Evolutionary conservation across 2,329 filamentous ascomycete species (phyloP).

Genomic region (Botryosphaeria dothidea): DNA sequence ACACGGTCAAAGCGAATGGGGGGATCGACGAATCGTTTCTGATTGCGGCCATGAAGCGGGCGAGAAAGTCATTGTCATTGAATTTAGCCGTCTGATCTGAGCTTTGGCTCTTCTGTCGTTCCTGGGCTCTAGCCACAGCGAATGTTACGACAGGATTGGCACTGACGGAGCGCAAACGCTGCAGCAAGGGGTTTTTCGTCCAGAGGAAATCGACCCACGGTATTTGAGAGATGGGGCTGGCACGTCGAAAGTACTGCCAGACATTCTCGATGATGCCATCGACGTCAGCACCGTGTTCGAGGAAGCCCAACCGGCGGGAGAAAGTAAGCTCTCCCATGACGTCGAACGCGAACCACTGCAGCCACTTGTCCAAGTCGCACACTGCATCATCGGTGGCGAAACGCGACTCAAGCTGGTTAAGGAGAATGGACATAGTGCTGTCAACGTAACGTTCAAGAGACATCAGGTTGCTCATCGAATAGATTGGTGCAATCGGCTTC

Average conservation of each 20-base stretch:
- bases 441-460: conserved; percentile 28
- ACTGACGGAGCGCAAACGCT: neutral
- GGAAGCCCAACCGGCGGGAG: conserved; percentile 20
- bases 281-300: conserved; percentile 20
- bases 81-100: neutral
- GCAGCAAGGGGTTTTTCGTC: conserved; percentile 14
- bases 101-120: neutral
- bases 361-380: conserved; percentile 40
- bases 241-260: conserved; percentile 27
- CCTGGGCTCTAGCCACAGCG: neutral
- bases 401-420: conserved; percentile 24
- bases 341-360: conserved; percentile 34
- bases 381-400: neutral
- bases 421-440: conserved; percentile 28
- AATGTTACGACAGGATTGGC: neutral
- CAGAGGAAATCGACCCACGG: conserved; percentile 14
- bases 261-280: neutral
- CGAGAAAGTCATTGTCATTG: neutral
- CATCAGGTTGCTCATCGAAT: conserved; percentile 29
- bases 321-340: conserved; percentile 24
- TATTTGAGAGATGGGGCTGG: neutral
- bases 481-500: conserved; percentile 6
- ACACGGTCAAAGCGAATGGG: neutral
- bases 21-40: neutral
- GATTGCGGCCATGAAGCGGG: neutral